Percentiles rank a stretch among this genome's conserved stretches.
Evolutionary conservation across 1,139 yeast genomes (phyloP).

Genomic region (Lodderomyces beijingensis): DNA sequence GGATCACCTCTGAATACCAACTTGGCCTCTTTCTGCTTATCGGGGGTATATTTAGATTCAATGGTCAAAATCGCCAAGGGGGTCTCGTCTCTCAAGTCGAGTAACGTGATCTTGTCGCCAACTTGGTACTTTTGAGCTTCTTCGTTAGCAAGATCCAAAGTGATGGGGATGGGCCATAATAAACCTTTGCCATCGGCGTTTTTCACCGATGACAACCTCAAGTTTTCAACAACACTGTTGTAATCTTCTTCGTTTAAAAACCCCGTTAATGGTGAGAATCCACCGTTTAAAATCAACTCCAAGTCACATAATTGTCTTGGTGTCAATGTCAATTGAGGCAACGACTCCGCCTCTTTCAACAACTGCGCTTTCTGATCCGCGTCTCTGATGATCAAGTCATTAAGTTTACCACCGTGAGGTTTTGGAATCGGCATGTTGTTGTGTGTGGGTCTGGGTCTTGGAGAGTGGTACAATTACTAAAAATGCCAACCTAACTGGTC

Average conservation of each 20-base stretch:
- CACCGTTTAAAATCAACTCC: constrained; percentile 89
- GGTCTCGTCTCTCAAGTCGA: constrained; percentile 79
- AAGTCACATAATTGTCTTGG: constrained; percentile 92
- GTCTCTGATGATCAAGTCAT: constrained; percentile 84
- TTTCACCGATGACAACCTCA: constrained; percentile 58
- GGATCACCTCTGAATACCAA: constrained; percentile 95
- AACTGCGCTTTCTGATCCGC: constrained; percentile 54
- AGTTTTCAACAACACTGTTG: constrained; percentile 68
- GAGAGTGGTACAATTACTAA: too few species aligned
- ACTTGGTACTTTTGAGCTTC: constrained; percentile 45
- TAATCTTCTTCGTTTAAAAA: constrained; percentile 81
- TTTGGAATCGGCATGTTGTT: constrained; percentile 67
- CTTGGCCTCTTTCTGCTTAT: constrained; percentile 74
- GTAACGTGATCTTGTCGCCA: constrained; percentile 67
- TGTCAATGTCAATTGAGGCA: constrained; percentile 57
- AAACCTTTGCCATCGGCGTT: constrained; percentile 48
- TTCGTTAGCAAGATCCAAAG: constrained; percentile 65
- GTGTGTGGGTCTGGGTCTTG: too few species aligned
- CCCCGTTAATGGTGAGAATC: constrained; percentile 89
- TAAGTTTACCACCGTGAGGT: constrained; percentile 89
- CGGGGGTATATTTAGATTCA: constrained; percentile 75
- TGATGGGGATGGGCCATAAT: constrained; percentile 92
- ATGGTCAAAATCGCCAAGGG: constrained; percentile 79
- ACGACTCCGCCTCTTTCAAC: constrained; percentile 45
- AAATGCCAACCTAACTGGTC: too few species aligned